phyloP scores from a whole-genome alignment of 164 flowering plant species.

The Echeveria elegans region DNA sequence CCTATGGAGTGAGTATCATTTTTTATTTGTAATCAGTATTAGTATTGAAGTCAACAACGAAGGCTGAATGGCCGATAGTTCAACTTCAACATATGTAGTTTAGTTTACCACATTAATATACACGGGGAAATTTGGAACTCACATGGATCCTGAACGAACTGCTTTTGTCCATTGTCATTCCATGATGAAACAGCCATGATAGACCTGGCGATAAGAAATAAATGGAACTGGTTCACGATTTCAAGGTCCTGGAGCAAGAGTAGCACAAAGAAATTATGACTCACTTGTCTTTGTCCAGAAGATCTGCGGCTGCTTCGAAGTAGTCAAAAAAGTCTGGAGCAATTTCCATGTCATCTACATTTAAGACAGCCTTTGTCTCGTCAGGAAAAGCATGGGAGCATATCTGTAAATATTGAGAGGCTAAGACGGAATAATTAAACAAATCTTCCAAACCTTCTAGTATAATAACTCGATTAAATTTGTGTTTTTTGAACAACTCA shows the following conservation, averaged over 20 bases:
- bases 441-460: slow-evolving; percentile 67
- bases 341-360: slow-evolving; percentile 96
- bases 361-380: slow-evolving; percentile 5
- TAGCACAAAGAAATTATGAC: slow-evolving; percentile 13
- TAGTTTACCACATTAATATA: background rate
- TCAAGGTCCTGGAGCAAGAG: background rate
- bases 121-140: slow-evolving; percentile 21
- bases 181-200: slow-evolving; percentile 98
- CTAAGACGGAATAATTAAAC: background rate
- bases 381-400: background rate
- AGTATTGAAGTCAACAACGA: background rate
- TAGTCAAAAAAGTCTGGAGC: slow-evolving; percentile 90
- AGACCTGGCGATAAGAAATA: slow-evolving; percentile 37
- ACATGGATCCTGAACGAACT: slow-evolving; percentile 94
- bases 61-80: background rate
- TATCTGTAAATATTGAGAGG: background rate
- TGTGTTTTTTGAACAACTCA: slow-evolving; percentile 69
- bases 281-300: slow-evolving; percentile 85
- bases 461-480: slow-evolving; percentile 75
- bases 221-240: background rate
- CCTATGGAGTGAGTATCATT: background rate
- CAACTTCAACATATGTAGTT: no score
- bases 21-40: background rate
- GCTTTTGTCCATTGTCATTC: slow-evolving; percentile 99
- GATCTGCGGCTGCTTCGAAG: slow-evolving; percentile 82